Base-by-base conservation (phyloP, 2,329 filamentous ascomycete genomes). In the Colletotrichum sojae region DNA sequence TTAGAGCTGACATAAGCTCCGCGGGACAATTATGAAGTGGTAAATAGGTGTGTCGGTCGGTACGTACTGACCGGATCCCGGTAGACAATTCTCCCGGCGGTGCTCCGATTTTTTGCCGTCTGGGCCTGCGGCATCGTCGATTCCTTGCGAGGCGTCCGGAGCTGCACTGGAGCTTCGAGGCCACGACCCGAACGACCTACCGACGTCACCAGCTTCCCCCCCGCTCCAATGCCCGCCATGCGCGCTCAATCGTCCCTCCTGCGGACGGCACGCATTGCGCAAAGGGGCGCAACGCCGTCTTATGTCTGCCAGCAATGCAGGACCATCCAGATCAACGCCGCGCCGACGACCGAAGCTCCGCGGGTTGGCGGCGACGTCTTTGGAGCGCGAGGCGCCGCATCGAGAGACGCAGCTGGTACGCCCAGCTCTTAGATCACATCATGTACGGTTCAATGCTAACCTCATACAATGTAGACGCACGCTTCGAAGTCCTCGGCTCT, bases 401-500 rank as follows among this genome's bases (percentile, higher is more conserved):
- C 57, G 49, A 77, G 84, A 73, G 86, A 89, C 73, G 80, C 83
- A 57, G 83, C 88, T 60, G 87, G 87, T 89, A 83, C 51, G 75
- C 31, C 8, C 40, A 10, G 16, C 10, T 10, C 4, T 18, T 16
- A 12, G 39, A 22, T 16, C 6, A 6, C 15, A 5, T 31, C 5
- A 2, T 13, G 13, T 3, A 1, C 5, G 3, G 5, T 1, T n/a
- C 1, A 15, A 40, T 56, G 45, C 66, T 65, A 20, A 63, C 36
- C 27, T 40, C 12, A 10, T 13, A 8, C 9, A 40, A 2, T 20
- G 8, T 74, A 98, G 96, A 98, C 88, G 96, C 96, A 63, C 91
- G 91, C 67, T 99, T 99, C 80, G 94, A 98, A 81, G 94, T 98
- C 55, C 85, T 99, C 72, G 96, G 96, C 71, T 89, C 93, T 25